phyloP scores from a whole-genome alignment of 164 flowering plant species.

The Tetracentron sinense region DNA sequence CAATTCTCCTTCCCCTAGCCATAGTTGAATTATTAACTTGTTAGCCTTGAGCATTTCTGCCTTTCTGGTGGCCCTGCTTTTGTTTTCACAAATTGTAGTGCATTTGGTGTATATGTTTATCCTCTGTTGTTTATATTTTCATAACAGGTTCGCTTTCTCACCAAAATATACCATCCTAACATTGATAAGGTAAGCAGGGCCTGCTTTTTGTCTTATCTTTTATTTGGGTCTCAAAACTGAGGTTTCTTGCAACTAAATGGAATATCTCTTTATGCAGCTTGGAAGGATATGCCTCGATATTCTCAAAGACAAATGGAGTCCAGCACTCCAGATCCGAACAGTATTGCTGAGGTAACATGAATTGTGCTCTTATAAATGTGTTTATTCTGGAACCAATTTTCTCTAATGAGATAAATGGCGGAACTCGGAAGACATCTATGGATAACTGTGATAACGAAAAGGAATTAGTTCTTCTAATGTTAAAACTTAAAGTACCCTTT shows the following conservation, averaged over 20 bases:
- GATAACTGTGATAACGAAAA: too few relatives aligned
- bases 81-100: neutral
- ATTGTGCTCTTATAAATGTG: neutral
- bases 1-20: too few relatives aligned
- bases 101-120: neutral
- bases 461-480: too few relatives aligned
- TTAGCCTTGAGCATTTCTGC: too few relatives aligned
- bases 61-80: too few relatives aligned
- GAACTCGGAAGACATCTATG: too few relatives aligned
- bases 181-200: conserved; percentile 61
- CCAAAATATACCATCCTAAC: conserved; percentile 89
- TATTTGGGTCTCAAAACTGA: neutral
- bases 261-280: conserved; percentile 49
- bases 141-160: conserved; percentile 77
- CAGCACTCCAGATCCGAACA: conserved; percentile 95
- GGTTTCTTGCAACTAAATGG: conserved; percentile 8
- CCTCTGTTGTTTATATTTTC: conserved; percentile 7
- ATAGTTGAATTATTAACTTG: too few relatives aligned
- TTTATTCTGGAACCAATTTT: neutral
- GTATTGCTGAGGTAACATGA: conserved; percentile 72
- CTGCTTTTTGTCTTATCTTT: neutral
- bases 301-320: conserved; percentile 98
- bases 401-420: neutral
- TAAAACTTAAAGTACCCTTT: neutral
- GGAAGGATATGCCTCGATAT: conserved; percentile 98